Conservation (phyloP, 768 basidiomycete genomes). For the Collybiopsis confluens region DNA sequence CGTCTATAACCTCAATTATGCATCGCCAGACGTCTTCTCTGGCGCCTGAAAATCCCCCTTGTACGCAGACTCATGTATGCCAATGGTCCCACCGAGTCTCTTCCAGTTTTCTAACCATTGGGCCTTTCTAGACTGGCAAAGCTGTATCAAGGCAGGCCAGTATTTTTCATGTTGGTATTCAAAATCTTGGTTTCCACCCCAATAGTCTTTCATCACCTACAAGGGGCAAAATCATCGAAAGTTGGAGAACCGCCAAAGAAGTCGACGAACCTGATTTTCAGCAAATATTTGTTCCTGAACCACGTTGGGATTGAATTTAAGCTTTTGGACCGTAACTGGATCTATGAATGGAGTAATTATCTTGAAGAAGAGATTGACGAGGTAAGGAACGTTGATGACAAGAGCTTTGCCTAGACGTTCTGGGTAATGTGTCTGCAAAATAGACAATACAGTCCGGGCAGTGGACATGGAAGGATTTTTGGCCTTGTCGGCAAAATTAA, state of each 20-base stretch:
- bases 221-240: neutral
- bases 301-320: constrained; percentile 70
- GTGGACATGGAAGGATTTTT: constrained; percentile 49
- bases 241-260: neutral
- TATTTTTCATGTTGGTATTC: constrained; percentile 73
- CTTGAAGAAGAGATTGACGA: constrained; percentile 72
- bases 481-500: constrained; percentile 72
- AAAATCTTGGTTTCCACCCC: constrained; percentile 66
- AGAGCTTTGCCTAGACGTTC: constrained; percentile 76
- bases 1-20: neutral
- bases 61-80: constrained; percentile 77
- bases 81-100: constrained; percentile 61
- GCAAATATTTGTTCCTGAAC: constrained; percentile 66
- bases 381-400: constrained; percentile 78
- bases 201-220: constrained; percentile 49
- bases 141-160: constrained; percentile 60
- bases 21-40: neutral
- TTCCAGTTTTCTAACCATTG: constrained; percentile 61
- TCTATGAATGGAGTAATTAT: constrained; percentile 80
- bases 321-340: constrained; percentile 71
- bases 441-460: constrained; percentile 47
- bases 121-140: constrained; percentile 48
- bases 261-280: constrained; percentile 48
- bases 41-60: constrained; percentile 31
- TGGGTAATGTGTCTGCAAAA: constrained; percentile 81